Evolutionary conservation across 2,329 filamentous ascomycete genomes (phyloP).

Genomic region (Podosphaera leucotricha): DNA sequence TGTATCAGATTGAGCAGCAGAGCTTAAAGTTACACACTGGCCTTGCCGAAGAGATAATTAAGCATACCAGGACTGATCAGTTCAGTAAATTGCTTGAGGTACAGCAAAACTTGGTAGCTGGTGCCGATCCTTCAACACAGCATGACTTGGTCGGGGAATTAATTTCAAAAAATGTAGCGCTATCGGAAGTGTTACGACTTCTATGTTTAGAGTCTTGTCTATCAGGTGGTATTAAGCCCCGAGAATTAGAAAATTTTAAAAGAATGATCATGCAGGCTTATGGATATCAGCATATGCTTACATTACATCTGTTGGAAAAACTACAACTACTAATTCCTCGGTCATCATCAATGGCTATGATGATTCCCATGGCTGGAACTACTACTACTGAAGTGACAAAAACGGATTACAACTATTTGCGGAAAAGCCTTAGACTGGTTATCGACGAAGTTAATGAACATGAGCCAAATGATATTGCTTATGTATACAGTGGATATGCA

Average conservation of each 20-base stretch:
- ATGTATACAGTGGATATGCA: conserved; percentile 93
- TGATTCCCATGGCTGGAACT: conserved; percentile 48
- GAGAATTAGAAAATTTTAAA: conserved; percentile 77
- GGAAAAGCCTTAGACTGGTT: conserved; percentile 69
- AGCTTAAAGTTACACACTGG: conserved; percentile 82
- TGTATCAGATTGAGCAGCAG: conserved; percentile 80
- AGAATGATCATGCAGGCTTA: conserved; percentile 77
- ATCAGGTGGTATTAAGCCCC: conserved; percentile 64
- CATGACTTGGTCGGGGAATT: conserved; percentile 83
- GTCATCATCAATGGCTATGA: conserved; percentile 52
- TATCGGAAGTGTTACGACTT: conserved; percentile 62
- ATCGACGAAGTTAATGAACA: conserved; percentile 93
- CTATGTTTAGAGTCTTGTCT: conserved; percentile 83
- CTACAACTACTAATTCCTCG: conserved; percentile 64
- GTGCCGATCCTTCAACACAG: conserved; percentile 68
- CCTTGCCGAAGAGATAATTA: conserved; percentile 86
- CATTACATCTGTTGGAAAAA: conserved; percentile 69
- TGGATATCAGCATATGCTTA: conserved; percentile 83
- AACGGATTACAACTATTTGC: conserved; percentile 75
- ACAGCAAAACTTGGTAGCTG: conserved; percentile 84
- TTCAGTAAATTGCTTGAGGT: conserved; percentile 80
- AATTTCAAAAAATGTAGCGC: conserved; percentile 64
- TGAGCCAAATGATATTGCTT: conserved; percentile 84
- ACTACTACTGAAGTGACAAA: conserved; percentile 31
- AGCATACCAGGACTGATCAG: conserved; percentile 67